Percentiles rank a stretch among this genome's conserved stretches.
phyloP scores from a whole-genome alignment of 1,284 basidiomycete species.

The Leccinum angustisporum region DNA sequence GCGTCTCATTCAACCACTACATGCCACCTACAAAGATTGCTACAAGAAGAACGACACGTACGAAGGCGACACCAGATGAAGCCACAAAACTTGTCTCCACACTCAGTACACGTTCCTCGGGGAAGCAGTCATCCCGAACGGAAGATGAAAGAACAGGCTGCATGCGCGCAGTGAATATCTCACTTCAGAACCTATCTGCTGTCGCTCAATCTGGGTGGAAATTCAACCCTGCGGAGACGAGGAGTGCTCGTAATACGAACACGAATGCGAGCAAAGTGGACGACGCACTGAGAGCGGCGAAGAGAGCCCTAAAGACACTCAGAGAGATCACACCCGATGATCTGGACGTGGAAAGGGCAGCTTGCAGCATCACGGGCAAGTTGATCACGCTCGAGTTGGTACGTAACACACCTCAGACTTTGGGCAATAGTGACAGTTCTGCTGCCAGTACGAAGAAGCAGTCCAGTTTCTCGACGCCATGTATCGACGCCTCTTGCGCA shows the following conservation, averaged over 20 bases:
- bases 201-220: slow-evolving; percentile 44
- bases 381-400: slow-evolving; percentile 67
- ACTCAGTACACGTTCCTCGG: background rate
- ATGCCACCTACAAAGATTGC: slow-evolving; percentile 14
- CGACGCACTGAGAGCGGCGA: slow-evolving; percentile 34
- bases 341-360: slow-evolving; percentile 72
- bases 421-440: slow-evolving; percentile 6
- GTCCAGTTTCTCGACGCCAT: slow-evolving; percentile 45
- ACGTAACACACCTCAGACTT: slow-evolving; percentile 26
- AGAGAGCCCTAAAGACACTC: slow-evolving; percentile 44
- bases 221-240: slow-evolving; percentile 19
- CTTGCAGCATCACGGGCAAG: slow-evolving; percentile 62
- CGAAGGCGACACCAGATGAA: slow-evolving; percentile 8
- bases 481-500: slow-evolving; percentile 40
- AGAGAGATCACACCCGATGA: slow-evolving; percentile 46
- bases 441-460: slow-evolving; percentile 50
- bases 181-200: slow-evolving; percentile 55
- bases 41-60: slow-evolving; percentile 18
- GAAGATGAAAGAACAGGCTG: slow-evolving; percentile 36
- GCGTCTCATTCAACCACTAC: too few species aligned
- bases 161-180: slow-evolving; percentile 63
- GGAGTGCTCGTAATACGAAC: slow-evolving; percentile 25
- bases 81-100: slow-evolving; percentile 12
- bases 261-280: slow-evolving; percentile 35
- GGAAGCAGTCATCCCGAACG: slow-evolving; percentile 4